Evolutionary conservation across 495 filamentous ascomycete species (phyloP), one percentile per base, ranked within the genome.

Genomic region (Penicillium maclennaniae): DNA sequence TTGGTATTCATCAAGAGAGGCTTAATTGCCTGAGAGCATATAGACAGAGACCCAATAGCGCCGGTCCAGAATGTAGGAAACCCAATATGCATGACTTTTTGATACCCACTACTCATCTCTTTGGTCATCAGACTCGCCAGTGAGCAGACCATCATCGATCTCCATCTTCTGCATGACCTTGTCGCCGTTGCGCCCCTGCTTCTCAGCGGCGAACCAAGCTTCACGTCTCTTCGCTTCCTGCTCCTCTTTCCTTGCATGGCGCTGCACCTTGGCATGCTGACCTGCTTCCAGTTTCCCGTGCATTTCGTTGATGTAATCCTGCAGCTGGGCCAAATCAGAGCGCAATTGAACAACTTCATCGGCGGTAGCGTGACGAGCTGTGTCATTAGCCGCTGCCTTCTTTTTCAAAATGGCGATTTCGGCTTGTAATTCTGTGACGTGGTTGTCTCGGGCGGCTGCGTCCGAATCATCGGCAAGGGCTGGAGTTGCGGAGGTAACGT

Each of bases 201-300:
- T 76, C 58, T 76, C 74, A 7, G 70, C 73, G 15, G 72, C 70
- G 47, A 77, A 70, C 73, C 73, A 77, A 16, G 70, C 73, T 58
- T 76, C 66, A 37, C 74, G 67, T 34, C 61, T 63, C 34, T 67
- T 67, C 6, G 59, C 57, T 43, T 71, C 72, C 19, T 65, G 72
- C 27, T 69, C 70, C 47, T 76, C 72, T 47, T 73, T 76, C 54
- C 66, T 70, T 47, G 71, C 73, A 56, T 68, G 69, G 4, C 69
- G 67, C 40, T 60, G 53, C 37, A 70, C 53, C 51, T 68, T 73
- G 36, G 72, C 66, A 34, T 51, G 60, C 39, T 71, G 68, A 20
- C 67, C 58, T 16, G 61, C 60, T 47, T 69, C 70, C 55, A 74
- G 70, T 49, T 70, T 74, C 45, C 65, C 63, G 34, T 77, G 69